Evolutionary conservation across 75 land plant species (phyloP), one percentile per base, ranked within the genome.

Genomic region (Selaginella tamariscina): DNA sequence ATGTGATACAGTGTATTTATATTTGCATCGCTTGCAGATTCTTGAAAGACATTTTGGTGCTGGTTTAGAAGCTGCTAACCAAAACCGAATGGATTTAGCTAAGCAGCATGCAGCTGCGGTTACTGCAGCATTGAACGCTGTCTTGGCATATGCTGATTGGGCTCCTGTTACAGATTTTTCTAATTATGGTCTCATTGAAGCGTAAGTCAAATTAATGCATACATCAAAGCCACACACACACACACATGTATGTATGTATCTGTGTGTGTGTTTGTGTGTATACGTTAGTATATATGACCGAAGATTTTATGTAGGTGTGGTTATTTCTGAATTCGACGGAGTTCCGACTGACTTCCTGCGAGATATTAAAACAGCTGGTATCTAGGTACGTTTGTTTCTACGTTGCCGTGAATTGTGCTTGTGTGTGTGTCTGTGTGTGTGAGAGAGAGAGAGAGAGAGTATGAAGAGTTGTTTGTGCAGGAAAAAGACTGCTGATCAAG

Each of bases 61-160:
- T 66, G 89, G 87, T 62, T 29, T 82, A 32, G 73, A 39, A 65
- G 85, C 78, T 68, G 75, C 74, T 32, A 32, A 78, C 27, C 69
- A 72, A 33, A 76, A 85, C 54, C 81, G 85, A 54, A 24, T 85
- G 32, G 92, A 77, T 26, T 24, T 70, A 32, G 96, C 96, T 27
- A 90, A 85, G 56, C 92, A 87, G 62, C 88, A 90, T 80, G 89
- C 86, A 24, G 77, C 85, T 26, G 74, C 86, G 32, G 88, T 88
- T 0, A 91, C 79, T 21, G 85, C 97, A 70, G 59, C 83, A 29
- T 65, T 91, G 27, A 85, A 91, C 81, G 99, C 99, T 70, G 54
- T 88, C 30, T 73, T 86, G 81, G 89, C 97, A 31, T 95, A 91
- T 80, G 92, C 89, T 33, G 99, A 95, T 55, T 95, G 99, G 99